Conservation (phyloP, 2,329 filamentous ascomycete species). For the Rhynchosporium secalis region DNA sequence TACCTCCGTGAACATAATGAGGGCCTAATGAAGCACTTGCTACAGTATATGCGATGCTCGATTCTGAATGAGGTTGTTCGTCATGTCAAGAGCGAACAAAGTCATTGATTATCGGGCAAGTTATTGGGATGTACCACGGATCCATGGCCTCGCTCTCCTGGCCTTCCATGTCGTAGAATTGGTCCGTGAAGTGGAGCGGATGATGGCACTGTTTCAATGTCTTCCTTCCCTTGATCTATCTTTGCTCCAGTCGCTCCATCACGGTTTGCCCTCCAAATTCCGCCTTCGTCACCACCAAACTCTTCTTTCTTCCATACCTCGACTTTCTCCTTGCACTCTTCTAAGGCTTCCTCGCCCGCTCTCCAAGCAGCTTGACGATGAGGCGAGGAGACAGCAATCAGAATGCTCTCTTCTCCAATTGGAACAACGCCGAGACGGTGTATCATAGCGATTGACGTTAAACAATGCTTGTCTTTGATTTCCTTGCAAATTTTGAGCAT, state of each 20-base stretch:
- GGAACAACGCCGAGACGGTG: slow-evolving; percentile 85
- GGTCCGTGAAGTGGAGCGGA: slow-evolving; percentile 29
- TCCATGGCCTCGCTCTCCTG: slow-evolving; percentile 36
- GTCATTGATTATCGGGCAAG: slow-evolving; percentile 3
- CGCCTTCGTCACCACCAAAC: slow-evolving; percentile 73
- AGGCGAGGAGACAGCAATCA: slow-evolving; percentile 81
- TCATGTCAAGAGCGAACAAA: too few species aligned
- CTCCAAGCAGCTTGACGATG: slow-evolving; percentile 85
- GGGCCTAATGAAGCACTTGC: too few species aligned
- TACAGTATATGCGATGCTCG: too few species aligned
- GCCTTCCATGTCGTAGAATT: slow-evolving; percentile 27
- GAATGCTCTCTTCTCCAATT: slow-evolving; percentile 88
- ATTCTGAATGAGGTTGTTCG: too few species aligned
- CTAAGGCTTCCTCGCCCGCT: slow-evolving; percentile 85
- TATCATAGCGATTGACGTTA: slow-evolving; percentile 74
- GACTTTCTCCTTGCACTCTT: slow-evolving; percentile 80
- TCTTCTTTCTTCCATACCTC: slow-evolving; percentile 96
- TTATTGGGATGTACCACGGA: slow-evolving; percentile 28
- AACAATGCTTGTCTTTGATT: slow-evolving; percentile 59
- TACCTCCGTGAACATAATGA: too few species aligned
- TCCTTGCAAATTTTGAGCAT: slow-evolving; percentile 64
- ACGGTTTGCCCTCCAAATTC: slow-evolving; percentile 83
- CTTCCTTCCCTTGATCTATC: slow-evolving; percentile 23
- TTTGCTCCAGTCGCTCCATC: slow-evolving; percentile 56
- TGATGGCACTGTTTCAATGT: slow-evolving; percentile 15